Evolutionary conservation across 2,329 filamentous ascomycete genomes (phyloP).

Genomic region (Alternaria conjuncta): DNA sequence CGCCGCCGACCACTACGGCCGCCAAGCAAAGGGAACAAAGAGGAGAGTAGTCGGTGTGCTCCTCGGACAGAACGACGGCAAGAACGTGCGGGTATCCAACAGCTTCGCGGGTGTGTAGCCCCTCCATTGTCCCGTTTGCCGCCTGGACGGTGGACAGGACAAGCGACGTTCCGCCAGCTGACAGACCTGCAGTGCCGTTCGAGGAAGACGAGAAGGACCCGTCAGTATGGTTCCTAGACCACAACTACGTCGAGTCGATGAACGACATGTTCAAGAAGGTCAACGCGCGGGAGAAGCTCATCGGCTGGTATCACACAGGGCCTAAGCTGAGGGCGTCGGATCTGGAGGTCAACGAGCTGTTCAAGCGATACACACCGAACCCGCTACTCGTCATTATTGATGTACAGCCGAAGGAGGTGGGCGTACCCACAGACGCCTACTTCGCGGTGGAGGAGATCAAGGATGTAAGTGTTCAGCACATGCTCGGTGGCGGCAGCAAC

Average conservation of each 20-base stretch:
- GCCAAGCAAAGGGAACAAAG: constrained; percentile 86
- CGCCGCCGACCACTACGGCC: constrained; percentile 97
- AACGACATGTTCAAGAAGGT: constrained; percentile 99
- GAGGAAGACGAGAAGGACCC: constrained; percentile 99
- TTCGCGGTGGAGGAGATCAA: constrained; percentile 99
- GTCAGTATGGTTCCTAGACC: constrained; percentile 98
- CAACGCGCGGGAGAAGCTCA: constrained; percentile 97
- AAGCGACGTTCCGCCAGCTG: constrained; percentile 24
- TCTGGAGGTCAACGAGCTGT: constrained; percentile 98
- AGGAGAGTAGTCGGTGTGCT: constrained; percentile 92
- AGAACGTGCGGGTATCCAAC: constrained; percentile 96
- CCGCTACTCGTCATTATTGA: constrained; percentile 97
- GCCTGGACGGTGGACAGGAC: constrained; percentile 6
- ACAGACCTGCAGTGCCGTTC: constrained; percentile 75
- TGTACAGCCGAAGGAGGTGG: constrained; percentile 96
- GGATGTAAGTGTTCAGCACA: constrained; percentile 69
- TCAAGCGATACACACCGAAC: constrained; percentile 98
- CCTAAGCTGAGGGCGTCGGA: constrained; percentile 96
- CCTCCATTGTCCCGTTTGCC: constrained; percentile 19
- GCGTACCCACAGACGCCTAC: constrained; percentile 97
- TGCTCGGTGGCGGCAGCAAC: background rate
- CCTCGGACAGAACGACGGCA: constrained; percentile 93
- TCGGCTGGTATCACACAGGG: constrained; percentile 99
- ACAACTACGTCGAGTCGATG: constrained; percentile 99
- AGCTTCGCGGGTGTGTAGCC: constrained; percentile 84